Evolutionary conservation across 2,329 filamentous ascomycete species (phyloP).

Genomic region (Cordyceps cateniannulata): DNA sequence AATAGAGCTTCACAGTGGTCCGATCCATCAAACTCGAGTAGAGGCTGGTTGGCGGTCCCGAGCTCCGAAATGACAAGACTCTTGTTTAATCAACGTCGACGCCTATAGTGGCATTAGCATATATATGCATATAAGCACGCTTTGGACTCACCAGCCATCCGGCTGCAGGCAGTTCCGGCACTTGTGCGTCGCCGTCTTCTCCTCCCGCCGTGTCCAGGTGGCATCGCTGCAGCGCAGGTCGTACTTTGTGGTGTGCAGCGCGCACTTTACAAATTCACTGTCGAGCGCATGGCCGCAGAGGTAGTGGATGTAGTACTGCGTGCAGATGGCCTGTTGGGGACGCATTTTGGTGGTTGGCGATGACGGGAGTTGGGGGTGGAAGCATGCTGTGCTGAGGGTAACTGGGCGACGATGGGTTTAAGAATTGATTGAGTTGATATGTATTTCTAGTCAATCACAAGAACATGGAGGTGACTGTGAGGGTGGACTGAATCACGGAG

Average conservation of each 20-base stretch:
- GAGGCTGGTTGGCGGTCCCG: too few relatives aligned
- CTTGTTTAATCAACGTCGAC: not conserved
- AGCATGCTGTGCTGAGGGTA: too few relatives aligned
- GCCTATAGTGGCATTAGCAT: not conserved
- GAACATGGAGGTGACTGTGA: too few relatives aligned
- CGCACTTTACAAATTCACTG: constrained; percentile 1
- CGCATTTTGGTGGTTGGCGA: too few relatives aligned
- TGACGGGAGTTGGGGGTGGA: too few relatives aligned
- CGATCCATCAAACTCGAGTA: too few relatives aligned
- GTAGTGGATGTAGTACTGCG: constrained; percentile 2
- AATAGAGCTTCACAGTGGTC: too few relatives aligned
- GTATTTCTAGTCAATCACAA: too few relatives aligned
- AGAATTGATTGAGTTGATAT: too few relatives aligned
- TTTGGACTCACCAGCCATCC: not conserved
- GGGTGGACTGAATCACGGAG: too few relatives aligned
- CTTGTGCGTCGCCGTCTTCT: not conserved
- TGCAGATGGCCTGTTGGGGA: not conserved
- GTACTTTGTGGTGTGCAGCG: not conserved
- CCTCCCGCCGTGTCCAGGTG: not conserved
- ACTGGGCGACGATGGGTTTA: too few relatives aligned
- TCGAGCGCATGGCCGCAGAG: not conserved
- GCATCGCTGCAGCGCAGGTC: not conserved
- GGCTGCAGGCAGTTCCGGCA: not conserved
- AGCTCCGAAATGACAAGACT: too few relatives aligned
- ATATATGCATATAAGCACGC: not conserved